These are phyloP conservation scores for Trifolium pratense DNA, from an alignment of 306 rosid species.

Conservation along the genomic window DNA sequence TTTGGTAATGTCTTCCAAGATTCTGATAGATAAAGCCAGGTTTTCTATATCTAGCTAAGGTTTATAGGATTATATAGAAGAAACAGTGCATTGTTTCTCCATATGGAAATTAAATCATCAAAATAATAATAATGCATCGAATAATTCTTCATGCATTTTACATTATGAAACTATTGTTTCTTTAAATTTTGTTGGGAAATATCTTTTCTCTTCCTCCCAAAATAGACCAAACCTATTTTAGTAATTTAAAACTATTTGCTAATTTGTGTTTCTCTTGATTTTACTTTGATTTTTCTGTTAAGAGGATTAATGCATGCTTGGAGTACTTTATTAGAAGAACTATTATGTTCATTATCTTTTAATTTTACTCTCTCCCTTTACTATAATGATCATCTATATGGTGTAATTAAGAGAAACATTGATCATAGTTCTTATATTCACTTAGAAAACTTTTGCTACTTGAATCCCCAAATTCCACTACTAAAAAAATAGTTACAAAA, in stretches of 20 bases:
- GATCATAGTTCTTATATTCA: background rate
- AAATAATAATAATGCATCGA: constrained; percentile 15
- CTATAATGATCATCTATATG: background rate
- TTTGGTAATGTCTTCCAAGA: constrained; percentile 46
- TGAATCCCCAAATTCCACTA: too few species aligned
- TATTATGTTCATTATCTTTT: constrained; percentile 4
- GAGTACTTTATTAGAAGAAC: background rate
- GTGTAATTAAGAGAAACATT: background rate
- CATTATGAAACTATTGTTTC: background rate
- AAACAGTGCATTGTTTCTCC: constrained; percentile 30
- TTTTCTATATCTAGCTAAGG: constrained; percentile 44
- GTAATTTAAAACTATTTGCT: background rate
- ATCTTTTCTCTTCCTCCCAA: background rate
- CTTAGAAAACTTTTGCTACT: background rate
- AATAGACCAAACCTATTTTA: background rate
- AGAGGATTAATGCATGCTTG: background rate
- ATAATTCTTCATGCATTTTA: constrained; percentile 5
- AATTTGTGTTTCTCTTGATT: constrained; percentile 7
- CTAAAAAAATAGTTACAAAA: too few species aligned
- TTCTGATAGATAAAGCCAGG: constrained; percentile 38
- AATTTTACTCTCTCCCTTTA: background rate
- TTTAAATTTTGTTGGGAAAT: background rate
- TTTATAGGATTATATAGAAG: constrained; percentile 21
- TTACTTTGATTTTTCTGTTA: constrained; percentile 5
- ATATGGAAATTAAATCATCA: constrained; percentile 26